Evolutionary conservation across 2,329 filamentous ascomycete genomes (phyloP), one percentile per base, ranked within the genome.

Genomic region (Teratosphaeria nubilosa): DNA sequence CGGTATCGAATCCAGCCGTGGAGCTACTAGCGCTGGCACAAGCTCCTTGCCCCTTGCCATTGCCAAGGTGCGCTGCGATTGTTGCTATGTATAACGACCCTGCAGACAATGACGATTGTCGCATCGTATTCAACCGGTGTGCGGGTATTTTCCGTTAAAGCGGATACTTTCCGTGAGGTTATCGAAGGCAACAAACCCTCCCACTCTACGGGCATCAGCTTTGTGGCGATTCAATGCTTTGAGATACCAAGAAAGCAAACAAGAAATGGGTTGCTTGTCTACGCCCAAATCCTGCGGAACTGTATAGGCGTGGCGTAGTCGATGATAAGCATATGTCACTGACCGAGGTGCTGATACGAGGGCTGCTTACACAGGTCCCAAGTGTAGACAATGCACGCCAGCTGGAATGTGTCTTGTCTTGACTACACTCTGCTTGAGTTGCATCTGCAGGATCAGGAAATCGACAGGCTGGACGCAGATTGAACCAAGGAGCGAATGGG

Each of bases 1-100:
- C 56, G 57, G 56, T 74, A 65, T 57, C 63, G 59, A 27, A 62
- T 73, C 2, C 61, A 74, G 53, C 68, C 73, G 13, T 76, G 72
- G 62, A 55, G 58, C 24, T 20, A 53, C 31, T 53, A 22, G 30
- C 5, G n/a, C n/a, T 41, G 34, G 34, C 5, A 4, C 16, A 41
- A 1, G 27, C 27, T 30, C 27, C n/a, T n/a, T n/a, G n/a, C n/a
- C n/a, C n/a, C n/a, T n/a, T n/a, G n/a, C n/a, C n/a, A n/a, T n/a
- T n/a, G n/a, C n/a, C n/a, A n/a, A n/a, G n/a, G n/a, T n/a, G n/a
- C n/a, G n/a, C n/a, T n/a, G n/a, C n/a, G n/a, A n/a, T n/a, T n/a
- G n/a, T n/a, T n/a, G n/a, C n/a, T n/a, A n/a, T n/a, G n/a, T n/a
- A n/a, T n/a, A n/a, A n/a, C n/a, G n/a, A n/a, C n/a, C n/a, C n/a